These are phyloP conservation scores for Galeopsis tetrahit DNA, from an alignment of 257 asterid genomes.

Conservation along the genomic window DNA sequence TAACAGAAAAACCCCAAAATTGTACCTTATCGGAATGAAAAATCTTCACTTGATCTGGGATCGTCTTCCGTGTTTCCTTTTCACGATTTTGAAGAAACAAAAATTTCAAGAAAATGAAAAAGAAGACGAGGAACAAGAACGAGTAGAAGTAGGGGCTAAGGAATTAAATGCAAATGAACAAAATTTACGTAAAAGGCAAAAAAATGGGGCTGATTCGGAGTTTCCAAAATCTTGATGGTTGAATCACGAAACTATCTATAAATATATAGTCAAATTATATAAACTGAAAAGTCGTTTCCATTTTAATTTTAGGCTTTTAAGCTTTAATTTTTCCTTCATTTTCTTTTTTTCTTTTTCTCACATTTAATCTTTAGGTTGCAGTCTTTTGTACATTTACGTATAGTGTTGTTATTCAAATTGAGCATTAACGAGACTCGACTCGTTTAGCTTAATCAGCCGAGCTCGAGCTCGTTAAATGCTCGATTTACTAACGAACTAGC, in stretches of 20 bases:
- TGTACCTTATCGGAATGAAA: background rate
- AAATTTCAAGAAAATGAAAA: constrained; percentile 33
- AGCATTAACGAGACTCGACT: no score
- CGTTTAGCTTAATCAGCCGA: no score
- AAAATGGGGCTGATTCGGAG: constrained; percentile 53
- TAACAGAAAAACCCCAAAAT: background rate
- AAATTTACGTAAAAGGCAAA: background rate
- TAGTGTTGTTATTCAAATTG: no score
- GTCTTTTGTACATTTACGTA: no score
- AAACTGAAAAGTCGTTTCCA: background rate
- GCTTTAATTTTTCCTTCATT: no score
- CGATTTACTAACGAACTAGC: no score
- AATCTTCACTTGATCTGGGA: constrained; percentile 55
- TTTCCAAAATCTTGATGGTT: constrained; percentile 39
- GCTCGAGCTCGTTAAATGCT: no score
- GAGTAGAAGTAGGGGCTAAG: constrained; percentile 42
- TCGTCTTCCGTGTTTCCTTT: constrained; percentile 33
- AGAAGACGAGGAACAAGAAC: constrained; percentile 35
- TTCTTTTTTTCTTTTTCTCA: no score
- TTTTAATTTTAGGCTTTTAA: background rate
- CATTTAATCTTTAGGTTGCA: no score
- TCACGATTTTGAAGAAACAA: constrained; percentile 35
- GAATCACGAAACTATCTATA: background rate
- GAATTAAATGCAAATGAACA: constrained; percentile 40
- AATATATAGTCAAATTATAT: background rate